A percentile compares a stretch with the other conserved stretches of the same genome.
These are phyloP conservation scores for Colletotrichum agaves DNA, from an alignment of 2,329 filamentous ascomycete species.

Conservation along the genomic window DNA sequence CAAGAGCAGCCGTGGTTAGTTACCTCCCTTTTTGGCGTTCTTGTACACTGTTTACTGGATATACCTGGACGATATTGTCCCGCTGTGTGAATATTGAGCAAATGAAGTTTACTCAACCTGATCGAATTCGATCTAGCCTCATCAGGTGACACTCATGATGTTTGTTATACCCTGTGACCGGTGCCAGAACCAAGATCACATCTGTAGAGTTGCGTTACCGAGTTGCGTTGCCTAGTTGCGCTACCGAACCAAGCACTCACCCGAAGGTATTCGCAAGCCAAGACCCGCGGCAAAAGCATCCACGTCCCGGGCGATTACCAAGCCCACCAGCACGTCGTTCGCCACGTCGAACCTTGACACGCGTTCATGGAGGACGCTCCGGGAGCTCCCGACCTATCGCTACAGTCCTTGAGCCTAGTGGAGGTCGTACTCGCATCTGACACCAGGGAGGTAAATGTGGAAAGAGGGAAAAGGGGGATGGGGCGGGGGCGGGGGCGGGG, in stretches of 20 bases:
- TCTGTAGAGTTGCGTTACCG: no score
- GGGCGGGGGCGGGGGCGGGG: neutral
- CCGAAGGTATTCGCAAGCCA: neutral
- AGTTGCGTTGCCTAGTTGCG: no score
- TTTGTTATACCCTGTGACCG: no score
- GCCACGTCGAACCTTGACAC: constrained; percentile 1
- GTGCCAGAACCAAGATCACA: no score
- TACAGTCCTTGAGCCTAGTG: neutral
- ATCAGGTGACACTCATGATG: no score
- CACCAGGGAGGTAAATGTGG: neutral
- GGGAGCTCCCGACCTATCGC: constrained; percentile 4
- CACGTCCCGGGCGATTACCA: neutral
- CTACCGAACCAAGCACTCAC: neutral
- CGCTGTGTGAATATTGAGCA: constrained; percentile 24
- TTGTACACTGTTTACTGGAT: constrained; percentile 2
- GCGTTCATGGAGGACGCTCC: neutral
- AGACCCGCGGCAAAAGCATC: neutral
- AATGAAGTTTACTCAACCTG: neutral
- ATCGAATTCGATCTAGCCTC: neutral
- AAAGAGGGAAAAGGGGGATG: neutral
- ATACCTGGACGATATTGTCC: constrained; percentile 34
- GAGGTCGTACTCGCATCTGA: neutral
- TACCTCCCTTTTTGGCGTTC: constrained; percentile 16
- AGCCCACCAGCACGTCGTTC: neutral
- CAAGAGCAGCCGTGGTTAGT: neutral